Evolutionary conservation across 305 asterid genomes (phyloP).

Genomic region (Nicotiana rustica): DNA sequence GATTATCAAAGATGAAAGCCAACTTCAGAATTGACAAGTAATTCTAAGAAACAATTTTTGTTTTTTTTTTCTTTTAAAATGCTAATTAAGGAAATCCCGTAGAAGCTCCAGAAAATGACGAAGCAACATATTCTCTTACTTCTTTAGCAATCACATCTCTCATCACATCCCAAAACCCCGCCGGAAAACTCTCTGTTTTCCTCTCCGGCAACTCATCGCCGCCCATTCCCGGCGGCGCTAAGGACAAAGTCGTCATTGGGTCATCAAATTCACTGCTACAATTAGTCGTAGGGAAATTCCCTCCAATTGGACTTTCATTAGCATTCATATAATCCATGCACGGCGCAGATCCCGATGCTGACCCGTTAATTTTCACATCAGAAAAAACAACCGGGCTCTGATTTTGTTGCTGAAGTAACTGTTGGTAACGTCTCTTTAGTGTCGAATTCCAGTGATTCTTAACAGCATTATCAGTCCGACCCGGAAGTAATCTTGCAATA

Average conservation of each 20-base stretch:
- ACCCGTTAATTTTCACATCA: conserved; percentile 25
- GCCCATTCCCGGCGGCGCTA: conserved; percentile 76
- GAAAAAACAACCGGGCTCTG: conserved; percentile 8
- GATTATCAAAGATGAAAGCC: conserved; percentile 29
- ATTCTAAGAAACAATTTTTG: neutral
- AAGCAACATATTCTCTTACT: conserved; percentile 60
- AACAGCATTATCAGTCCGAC: conserved; percentile 89
- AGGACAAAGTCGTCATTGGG: conserved; percentile 69
- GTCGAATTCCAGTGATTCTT: conserved; percentile 94
- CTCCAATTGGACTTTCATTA: conserved; percentile 21
- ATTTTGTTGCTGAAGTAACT: conserved; percentile 2
- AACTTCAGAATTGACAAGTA: conserved; percentile 17
- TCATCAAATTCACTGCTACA: conserved; percentile 41
- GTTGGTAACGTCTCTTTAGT: conserved; percentile 57
- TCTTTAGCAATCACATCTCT: conserved; percentile 60
- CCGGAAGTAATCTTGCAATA: conserved; percentile 81
- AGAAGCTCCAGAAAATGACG: conserved; percentile 54
- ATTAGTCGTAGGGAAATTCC: conserved; percentile 16
- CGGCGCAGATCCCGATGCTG: conserved; percentile 35
- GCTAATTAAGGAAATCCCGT: conserved; percentile 46
- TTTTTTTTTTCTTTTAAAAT: neutral
- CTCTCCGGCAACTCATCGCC: conserved; percentile 41
- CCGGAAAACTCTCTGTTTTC: conserved; percentile 52
- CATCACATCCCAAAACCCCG: conserved; percentile 66
- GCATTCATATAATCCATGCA: conserved; percentile 28